These are phyloP conservation scores for Iris macrosiphon DNA, from an alignment of 106 monocot species.

Conservation along the genomic window DNA sequence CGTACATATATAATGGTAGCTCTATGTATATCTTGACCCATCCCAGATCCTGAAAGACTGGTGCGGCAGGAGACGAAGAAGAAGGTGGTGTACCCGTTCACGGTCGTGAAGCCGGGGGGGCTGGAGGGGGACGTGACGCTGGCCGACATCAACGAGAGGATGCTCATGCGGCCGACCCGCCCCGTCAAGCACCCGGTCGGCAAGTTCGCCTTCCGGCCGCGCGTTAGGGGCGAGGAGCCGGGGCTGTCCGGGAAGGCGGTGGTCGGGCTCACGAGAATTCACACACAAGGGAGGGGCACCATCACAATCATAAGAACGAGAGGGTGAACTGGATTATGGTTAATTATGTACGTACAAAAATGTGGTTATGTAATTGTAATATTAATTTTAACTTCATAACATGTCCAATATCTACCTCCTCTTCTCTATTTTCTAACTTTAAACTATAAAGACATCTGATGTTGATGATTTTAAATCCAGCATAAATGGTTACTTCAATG, in stretches of 20 bases:
- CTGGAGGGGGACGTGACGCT: constrained; percentile 64
- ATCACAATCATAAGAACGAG: constrained; percentile 91
- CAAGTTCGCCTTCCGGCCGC: constrained; percentile 55
- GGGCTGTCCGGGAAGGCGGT: constrained; percentile 87
- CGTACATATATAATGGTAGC: neutral
- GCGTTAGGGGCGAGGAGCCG: constrained; percentile 20
- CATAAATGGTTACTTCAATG: no score
- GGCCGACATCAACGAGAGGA: constrained; percentile 65
- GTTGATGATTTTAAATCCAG: no score
- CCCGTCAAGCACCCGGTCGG: constrained; percentile 88
- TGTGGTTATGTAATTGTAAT: no score
- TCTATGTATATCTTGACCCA: neutral
- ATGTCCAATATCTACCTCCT: no score
- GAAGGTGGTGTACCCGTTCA: constrained; percentile 64
- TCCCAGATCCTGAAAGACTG: neutral
- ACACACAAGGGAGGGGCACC: constrained; percentile 80
- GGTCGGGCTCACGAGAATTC: constrained; percentile 80
- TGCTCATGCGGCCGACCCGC: constrained; percentile 64
- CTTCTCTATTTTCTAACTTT: no score
- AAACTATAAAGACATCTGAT: no score
- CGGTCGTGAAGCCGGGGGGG: constrained; percentile 69
- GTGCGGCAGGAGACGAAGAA: constrained; percentile 14
- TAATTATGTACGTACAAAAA: no score
- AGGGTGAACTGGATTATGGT: no score
- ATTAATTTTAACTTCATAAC: no score